Conservation (phyloP, 1,284 basidiomycete species). For the Mycocalia duriaeana region DNA sequence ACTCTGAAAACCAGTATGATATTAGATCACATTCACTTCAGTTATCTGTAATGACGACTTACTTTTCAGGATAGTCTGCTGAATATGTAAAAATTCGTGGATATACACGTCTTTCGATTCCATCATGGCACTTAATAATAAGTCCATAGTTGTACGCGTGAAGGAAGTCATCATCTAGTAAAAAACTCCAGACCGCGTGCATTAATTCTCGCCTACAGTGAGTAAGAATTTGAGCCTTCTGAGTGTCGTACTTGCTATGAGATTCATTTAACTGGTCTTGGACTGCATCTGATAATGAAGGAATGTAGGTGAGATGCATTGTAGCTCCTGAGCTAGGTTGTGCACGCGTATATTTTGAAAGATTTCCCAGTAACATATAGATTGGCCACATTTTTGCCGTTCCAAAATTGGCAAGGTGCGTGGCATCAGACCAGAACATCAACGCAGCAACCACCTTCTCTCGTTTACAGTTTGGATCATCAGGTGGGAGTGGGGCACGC, state of each 20-base stretch:
- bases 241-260: constrained; percentile 6
- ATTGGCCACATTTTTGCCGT: constrained; percentile 28
- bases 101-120: constrained; percentile 22
- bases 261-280: constrained; percentile 4
- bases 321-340: constrained; percentile 13
- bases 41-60: constrained; percentile 7
- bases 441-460: constrained; percentile 21
- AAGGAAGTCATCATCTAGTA: constrained; percentile 21
- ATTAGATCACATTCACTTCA: constrained; percentile 1
- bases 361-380: constrained; percentile 24
- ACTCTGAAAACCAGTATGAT: constrained; percentile 18
- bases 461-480: background rate
- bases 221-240: constrained; percentile 15
- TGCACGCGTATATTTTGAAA: constrained; percentile 23
- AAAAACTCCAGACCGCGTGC: constrained; percentile 23
- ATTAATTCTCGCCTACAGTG: constrained; percentile 30
- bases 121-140: constrained; percentile 27
- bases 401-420: constrained; percentile 29
- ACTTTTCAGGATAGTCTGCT: constrained; percentile 39
- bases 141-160: constrained; percentile 27
- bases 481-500: constrained; percentile 3
- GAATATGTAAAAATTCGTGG: constrained; percentile 32
- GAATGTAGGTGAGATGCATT: constrained; percentile 19
- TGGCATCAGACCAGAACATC: constrained; percentile 32
- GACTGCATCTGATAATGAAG: constrained; percentile 10